These are phyloP conservation scores for Lyophyllum semitale DNA, from an alignment of 768 basidiomycete species.

Conservation along the genomic window DNA sequence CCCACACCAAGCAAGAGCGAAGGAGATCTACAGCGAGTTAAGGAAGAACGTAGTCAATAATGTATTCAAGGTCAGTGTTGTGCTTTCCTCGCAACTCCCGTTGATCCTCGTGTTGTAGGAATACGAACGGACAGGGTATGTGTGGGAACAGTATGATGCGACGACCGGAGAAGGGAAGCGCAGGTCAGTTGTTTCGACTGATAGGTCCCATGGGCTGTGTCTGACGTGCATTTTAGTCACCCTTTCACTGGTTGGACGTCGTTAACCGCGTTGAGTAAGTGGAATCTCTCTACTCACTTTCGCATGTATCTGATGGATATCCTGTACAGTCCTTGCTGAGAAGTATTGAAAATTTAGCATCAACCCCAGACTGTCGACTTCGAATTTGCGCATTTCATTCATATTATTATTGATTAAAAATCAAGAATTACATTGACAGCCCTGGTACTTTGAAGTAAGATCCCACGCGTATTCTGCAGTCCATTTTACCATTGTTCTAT, in stretches of 20 bases:
- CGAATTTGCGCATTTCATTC: background rate
- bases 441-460: background rate
- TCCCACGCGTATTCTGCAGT: too few species aligned
- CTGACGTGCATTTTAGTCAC: slow-evolving; percentile 53
- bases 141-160: slow-evolving; percentile 97
- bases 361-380: background rate
- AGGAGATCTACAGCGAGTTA: slow-evolving; percentile 77
- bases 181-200: slow-evolving; percentile 54
- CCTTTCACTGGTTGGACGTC: slow-evolving; percentile 99
- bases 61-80: slow-evolving; percentile 53
- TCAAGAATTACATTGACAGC: background rate
- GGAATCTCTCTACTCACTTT: background rate
- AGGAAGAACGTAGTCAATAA: slow-evolving; percentile 85
- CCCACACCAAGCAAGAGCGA: slow-evolving; percentile 77
- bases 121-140: slow-evolving; percentile 90
- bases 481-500: too few species aligned
- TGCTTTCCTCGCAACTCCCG: background rate
- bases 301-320: background rate
- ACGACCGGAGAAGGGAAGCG: slow-evolving; percentile 79
- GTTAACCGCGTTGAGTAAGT: slow-evolving; percentile 83
- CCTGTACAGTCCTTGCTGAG: slow-evolving; percentile 27
- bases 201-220: background rate
- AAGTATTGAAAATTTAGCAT: slow-evolving; percentile 22
- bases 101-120: slow-evolving; percentile 50
- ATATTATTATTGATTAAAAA: too few species aligned